Conservation (phyloP, 768 basidiomycete species). For the Pleurotus ostreatus region DNA sequence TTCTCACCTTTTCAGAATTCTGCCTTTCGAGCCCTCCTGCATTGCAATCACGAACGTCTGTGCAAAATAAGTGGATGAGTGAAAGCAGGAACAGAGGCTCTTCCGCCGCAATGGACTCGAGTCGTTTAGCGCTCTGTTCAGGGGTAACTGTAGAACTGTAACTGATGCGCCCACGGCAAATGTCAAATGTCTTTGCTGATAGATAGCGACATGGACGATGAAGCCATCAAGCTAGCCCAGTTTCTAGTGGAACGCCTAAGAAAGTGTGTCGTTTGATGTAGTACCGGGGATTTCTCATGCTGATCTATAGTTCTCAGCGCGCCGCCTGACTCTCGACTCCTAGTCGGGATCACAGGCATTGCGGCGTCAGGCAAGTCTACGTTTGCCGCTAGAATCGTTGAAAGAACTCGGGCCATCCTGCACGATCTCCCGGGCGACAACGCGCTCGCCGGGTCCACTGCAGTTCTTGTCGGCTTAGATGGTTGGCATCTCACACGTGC, state of each 20-base stretch:
- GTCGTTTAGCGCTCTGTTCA: no score
- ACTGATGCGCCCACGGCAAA: no score
- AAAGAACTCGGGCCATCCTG: constrained; percentile 46
- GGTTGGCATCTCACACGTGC: constrained; percentile 89
- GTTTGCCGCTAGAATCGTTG: constrained; percentile 56
- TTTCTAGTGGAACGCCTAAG: constrained; percentile 31
- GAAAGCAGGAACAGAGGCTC: neutral
- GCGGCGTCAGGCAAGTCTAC: constrained; percentile 90
- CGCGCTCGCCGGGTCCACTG: constrained; percentile 24
- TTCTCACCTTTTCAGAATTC: constrained; percentile 38
- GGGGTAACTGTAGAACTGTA: no score
- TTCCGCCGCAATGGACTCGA: no score
- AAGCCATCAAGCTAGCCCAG: constrained; percentile 34
- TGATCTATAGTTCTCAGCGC: constrained; percentile 21
- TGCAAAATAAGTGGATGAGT: neutral
- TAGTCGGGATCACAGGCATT: constrained; percentile 72
- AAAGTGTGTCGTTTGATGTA: constrained; percentile 25
- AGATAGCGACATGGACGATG: constrained; percentile 30
- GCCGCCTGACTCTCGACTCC: constrained; percentile 39
- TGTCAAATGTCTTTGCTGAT: no score
- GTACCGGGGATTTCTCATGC: neutral
- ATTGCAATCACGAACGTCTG: constrained; percentile 7
- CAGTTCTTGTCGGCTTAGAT: constrained; percentile 76
- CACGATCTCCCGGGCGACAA: neutral
- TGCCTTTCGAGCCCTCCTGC: constrained; percentile 16